Base-by-base conservation (phyloP, 225 moss, liverwort and hornwort genomes). In the Pleurozium schreberi region DNA sequence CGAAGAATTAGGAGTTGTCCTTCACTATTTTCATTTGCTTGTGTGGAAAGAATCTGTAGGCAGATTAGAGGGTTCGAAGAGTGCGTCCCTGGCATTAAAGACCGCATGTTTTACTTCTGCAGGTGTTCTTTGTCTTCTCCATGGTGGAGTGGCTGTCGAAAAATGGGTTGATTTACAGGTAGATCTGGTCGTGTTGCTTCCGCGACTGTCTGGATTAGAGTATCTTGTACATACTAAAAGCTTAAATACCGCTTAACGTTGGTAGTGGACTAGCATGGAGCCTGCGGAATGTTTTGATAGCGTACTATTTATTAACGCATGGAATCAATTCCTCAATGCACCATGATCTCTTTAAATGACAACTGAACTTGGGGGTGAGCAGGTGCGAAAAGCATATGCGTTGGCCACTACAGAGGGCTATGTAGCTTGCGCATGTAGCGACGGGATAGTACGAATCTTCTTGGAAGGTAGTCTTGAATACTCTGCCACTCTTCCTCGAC, bases 81-180 rank as follows among this genome's bases (percentile, higher is more conserved):
- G 38, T 89, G 70, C 31, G 27, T 87, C 43, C 75, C 84, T 88
- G 58, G 70, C 30, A 71, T 58, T 89, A 50, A 91, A 76, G 73
- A 34, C 43, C 36, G 50, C 70, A 55, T 88, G 71, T 70, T 84
- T 80, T 75, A 49, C 64, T 74, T 75, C 74, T 94, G 93, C 93
- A 96, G 96, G 96, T 86, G 87, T 94, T 82, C 91, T 96, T 75
- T 96, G 96, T 86, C 91, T 95, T 53, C 94, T 96, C 42, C 96
- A 94, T 87, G 88, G 71, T 88, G 96, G 96, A 75, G 74, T 90
- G 87, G 95, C 96, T 62, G 87, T 96, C 83, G 95, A 96, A 88
- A 96, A 96, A 86, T 96, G 96, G 96, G 94, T 96, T 86, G 96
- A 96, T 90, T 67, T 96, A 89, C 95, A 95, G 96, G 96, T 96